Evolutionary conservation across 75 land plant genomes (phyloP).

Genomic region (Cryptomeria japonica): DNA sequence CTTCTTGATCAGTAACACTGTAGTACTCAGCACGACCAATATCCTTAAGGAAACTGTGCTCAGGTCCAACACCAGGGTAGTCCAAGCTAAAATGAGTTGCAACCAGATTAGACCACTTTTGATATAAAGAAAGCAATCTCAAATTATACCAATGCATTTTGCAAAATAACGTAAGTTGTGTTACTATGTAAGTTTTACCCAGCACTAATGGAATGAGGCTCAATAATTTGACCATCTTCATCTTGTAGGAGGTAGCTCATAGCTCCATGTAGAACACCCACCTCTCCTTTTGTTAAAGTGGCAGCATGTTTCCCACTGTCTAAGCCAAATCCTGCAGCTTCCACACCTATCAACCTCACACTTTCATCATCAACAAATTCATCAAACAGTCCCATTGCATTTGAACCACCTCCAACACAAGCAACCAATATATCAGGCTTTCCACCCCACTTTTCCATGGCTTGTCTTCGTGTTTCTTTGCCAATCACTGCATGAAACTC

Average conservation of each 20-base stretch:
- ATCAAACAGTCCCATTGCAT: constrained; percentile 86
- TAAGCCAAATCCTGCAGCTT: constrained; percentile 80
- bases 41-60: constrained; percentile 90
- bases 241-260: constrained; percentile 94
- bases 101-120: background rate
- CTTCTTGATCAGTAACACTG: constrained; percentile 78
- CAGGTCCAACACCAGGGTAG: constrained; percentile 93
- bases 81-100: constrained; percentile 56
- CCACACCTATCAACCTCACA: constrained; percentile 85
- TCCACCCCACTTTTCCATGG: constrained; percentile 96
- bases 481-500: constrained; percentile 92
- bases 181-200: constrained; percentile 48
- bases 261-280: constrained; percentile 92
- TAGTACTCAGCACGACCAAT: constrained; percentile 84
- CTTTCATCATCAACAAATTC: constrained; percentile 78
- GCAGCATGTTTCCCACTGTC: constrained; percentile 86
- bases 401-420: constrained; percentile 97
- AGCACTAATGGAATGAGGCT: constrained; percentile 84
- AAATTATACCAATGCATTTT: constrained; percentile 3
- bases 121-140: constrained; percentile 1
- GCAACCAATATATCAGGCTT: constrained; percentile 92
- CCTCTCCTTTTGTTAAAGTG: constrained; percentile 78
- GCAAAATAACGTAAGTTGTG: constrained; percentile 7
- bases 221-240: constrained; percentile 80
- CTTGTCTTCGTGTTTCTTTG: constrained; percentile 84